Base-by-base conservation (phyloP, 768 basidiomycete genomes). In the Leucocoprinus leucothites region DNA sequence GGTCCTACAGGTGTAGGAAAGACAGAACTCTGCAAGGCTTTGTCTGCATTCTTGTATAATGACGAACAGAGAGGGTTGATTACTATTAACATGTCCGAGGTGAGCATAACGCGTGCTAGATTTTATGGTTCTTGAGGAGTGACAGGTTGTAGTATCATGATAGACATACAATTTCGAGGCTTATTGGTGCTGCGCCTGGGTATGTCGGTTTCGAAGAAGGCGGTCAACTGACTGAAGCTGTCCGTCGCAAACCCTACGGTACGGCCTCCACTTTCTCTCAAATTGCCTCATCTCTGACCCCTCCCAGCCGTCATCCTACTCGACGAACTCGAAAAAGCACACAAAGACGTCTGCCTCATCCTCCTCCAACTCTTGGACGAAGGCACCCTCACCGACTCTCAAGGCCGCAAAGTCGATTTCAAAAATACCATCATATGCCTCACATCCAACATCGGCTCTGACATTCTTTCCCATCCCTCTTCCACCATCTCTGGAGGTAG, bases 41-140 rank as follows among this genome's bases (percentile, higher is more conserved):
- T 98, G 11, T 93, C 94, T 0, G 79, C 77, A 0, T 97, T 97
- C 77, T 66, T 98, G 55, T 97, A 92, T 72, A 87, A 93, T 57
- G 91, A 94, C 58, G 92, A 94, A 64, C 85, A 88, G 56, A 75
- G 89, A 41, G 94, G 91, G 9, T 64, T 96, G 91, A 92, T 94
- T 59, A 90, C 87, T 57, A 92, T 96, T 65, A 95, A 97, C 61
- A 94, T 96, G 92, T 89, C 90, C n/a, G 91, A 97, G 72, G 75
- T 69, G 35, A n/a, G n/a, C n/a, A n/a, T n/a, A n/a, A n/a, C n/a
- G n/a, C n/a, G n/a, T n/a, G n/a, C n/a, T n/a, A n/a, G n/a, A n/a
- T n/a, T n/a, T n/a, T n/a, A n/a, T n/a, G n/a, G n/a, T n/a, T n/a
- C n/a, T n/a, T n/a, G n/a, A n/a, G n/a, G n/a, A n/a, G n/a, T n/a